A percentile compares a stretch with the other conserved stretches of the same genome.
These are phyloP conservation scores for Colletotrichum higginsianum DNA, from an alignment of 2,329 filamentous ascomycete species.

Conservation along the genomic window DNA sequence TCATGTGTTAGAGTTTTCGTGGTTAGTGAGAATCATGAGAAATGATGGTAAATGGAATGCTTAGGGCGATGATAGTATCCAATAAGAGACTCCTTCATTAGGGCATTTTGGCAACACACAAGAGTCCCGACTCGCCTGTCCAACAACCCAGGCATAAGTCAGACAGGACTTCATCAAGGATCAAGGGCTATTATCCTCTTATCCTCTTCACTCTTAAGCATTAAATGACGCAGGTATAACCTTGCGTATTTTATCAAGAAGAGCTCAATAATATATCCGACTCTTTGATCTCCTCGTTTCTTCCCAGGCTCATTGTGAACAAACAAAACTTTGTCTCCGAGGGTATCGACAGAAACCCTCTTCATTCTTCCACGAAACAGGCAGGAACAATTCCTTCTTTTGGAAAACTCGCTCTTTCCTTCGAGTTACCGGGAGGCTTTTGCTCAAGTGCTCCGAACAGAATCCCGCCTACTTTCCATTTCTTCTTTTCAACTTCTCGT, in stretches of 20 bases:
- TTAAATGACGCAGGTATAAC: neutral
- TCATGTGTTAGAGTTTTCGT: too few relatives aligned
- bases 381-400: neutral
- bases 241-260: too few relatives aligned
- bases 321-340: neutral
- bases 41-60: too few relatives aligned
- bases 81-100: too few relatives aligned
- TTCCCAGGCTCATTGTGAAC: neutral
- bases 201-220: too few relatives aligned
- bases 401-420: neutral
- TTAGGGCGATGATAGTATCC: too few relatives aligned
- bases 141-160: too few relatives aligned
- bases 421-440: neutral
- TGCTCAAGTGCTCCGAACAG: too few relatives aligned
- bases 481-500: neutral
- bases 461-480: neutral
- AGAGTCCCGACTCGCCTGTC: neutral
- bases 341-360: too few relatives aligned
- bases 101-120: too few relatives aligned
- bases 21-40: too few relatives aligned
- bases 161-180: neutral
- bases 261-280: rapidly evolving
- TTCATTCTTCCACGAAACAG: neutral
- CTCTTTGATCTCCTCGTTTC: neutral
- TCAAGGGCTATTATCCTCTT: too few relatives aligned